Percentiles rank a stretch among this genome's conserved stretches.
Evolutionary conservation across 495 filamentous ascomycete genomes (phyloP).

Genomic region (Neurospora sp.): DNA sequence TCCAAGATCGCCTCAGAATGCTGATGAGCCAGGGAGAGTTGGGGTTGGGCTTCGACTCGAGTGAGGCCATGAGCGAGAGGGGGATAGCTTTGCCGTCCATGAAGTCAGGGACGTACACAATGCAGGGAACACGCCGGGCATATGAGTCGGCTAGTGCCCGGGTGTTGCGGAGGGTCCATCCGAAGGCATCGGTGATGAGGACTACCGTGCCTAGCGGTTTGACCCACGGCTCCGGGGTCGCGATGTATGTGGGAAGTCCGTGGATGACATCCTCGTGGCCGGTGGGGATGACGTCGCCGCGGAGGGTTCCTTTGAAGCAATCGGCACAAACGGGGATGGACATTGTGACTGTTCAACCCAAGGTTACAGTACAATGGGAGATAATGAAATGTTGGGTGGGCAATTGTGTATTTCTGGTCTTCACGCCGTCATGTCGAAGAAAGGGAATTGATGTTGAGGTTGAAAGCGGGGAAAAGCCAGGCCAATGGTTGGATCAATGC

Average conservation of each 20-base stretch:
- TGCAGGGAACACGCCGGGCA: constrained; percentile 35
- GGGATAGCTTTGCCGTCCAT: constrained; percentile 38
- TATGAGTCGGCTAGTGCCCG: constrained; percentile 43
- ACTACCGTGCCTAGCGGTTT: constrained; percentile 39
- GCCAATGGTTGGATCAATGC: not conserved
- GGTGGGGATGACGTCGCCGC: constrained; percentile 14
- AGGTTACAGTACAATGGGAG: not conserved
- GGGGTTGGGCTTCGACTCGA: constrained; percentile 6
- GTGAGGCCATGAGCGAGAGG: constrained; percentile 6
- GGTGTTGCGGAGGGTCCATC: constrained; percentile 46
- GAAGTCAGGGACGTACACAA: constrained; percentile 50
- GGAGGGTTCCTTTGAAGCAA: constrained; percentile 23
- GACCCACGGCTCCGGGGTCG: constrained; percentile 17
- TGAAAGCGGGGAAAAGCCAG: not conserved
- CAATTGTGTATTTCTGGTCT: not conserved
- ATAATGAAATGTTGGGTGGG: not conserved
- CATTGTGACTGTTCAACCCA: not conserved
- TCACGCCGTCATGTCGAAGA: not conserved
- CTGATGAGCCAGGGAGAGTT: not conserved
- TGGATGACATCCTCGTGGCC: constrained; percentile 30
- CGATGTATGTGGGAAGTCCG: constrained; percentile 40
- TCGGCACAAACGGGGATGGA: constrained; percentile 12
- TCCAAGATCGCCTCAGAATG: not conserved
- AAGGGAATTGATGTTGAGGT: not conserved
- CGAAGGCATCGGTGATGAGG: constrained; percentile 47